Percentiles rank a stretch among this genome's conserved stretches.
phyloP scores from a whole-genome alignment of 495 filamentous ascomycete species.

The Aspergillus kassunensis region DNA sequence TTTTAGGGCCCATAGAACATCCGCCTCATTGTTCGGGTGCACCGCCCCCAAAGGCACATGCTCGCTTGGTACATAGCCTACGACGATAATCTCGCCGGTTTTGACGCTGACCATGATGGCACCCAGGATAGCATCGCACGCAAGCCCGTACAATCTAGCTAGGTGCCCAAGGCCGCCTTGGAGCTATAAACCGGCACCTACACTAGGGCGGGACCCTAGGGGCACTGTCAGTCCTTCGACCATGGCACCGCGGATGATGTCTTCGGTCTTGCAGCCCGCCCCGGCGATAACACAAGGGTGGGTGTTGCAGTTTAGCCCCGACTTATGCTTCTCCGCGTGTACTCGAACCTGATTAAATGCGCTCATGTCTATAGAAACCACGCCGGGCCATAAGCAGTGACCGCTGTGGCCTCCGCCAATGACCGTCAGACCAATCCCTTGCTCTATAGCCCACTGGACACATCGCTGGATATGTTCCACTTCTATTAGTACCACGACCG shows the following conservation, averaged over 20 bases:
- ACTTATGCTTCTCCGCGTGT: constrained; percentile 25
- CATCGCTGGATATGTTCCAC: constrained; percentile 52
- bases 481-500: constrained; percentile 45
- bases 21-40: constrained; percentile 43
- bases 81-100: constrained; percentile 44
- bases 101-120: constrained; percentile 54
- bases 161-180: constrained; percentile 65
- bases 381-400: constrained; percentile 52
- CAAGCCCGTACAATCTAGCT: constrained; percentile 51
- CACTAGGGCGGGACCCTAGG: constrained; percentile 56
- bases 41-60: constrained; percentile 45
- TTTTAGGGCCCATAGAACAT: constrained; percentile 59
- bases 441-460: constrained; percentile 56
- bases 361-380: constrained; percentile 56
- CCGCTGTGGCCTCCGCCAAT: constrained; percentile 59
- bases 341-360: constrained; percentile 52
- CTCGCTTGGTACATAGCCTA: constrained; percentile 50
- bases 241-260: constrained; percentile 53
- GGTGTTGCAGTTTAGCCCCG: too few species aligned
- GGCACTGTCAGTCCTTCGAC: constrained; percentile 51
- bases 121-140: constrained; percentile 59
- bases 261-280: constrained; percentile 52
- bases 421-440: constrained; percentile 46
- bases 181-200: constrained; percentile 59
- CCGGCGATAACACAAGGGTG: constrained; percentile 44